These are phyloP conservation scores for Achaetomiella virescens DNA, from an alignment of 495 filamentous ascomycete species.

Conservation along the genomic window DNA sequence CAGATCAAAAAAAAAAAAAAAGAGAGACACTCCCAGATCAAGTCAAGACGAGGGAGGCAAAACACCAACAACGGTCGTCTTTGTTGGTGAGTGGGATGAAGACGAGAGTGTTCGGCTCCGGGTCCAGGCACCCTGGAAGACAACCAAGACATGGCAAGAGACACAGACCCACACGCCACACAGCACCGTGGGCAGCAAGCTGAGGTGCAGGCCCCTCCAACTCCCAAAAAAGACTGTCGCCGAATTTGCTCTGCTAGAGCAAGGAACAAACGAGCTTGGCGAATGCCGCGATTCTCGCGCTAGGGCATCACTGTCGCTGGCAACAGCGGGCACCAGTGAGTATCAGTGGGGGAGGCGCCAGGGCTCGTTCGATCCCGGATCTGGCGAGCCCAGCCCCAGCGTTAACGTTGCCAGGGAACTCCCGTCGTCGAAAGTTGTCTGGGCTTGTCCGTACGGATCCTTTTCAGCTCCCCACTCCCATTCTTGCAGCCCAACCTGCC, in stretches of 20 bases:
- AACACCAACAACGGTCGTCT: background rate
- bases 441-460: background rate
- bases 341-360: background rate
- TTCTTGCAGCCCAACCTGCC: background rate
- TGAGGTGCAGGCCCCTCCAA: too few relatives aligned
- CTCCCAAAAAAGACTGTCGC: too few relatives aligned
- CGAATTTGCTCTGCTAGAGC: too few relatives aligned
- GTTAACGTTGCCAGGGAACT: background rate
- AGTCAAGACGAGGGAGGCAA: background rate
- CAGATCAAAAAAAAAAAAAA: background rate
- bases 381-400: background rate
- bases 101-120: background rate
- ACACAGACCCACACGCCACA: background rate
- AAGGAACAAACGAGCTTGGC: too few relatives aligned
- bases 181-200: too few relatives aligned
- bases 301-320: background rate
- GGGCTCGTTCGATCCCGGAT: background rate
- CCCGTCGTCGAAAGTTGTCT: background rate
- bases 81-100: background rate
- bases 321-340: background rate
- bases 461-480: conserved; percentile 1
- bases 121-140: background rate
- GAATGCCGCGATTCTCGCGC: too few relatives aligned
- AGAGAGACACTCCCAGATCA: background rate
- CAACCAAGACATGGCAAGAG: background rate